Conservation (phyloP, 2,329 filamentous ascomycete species). For the Fusarium dimerum region DNA sequence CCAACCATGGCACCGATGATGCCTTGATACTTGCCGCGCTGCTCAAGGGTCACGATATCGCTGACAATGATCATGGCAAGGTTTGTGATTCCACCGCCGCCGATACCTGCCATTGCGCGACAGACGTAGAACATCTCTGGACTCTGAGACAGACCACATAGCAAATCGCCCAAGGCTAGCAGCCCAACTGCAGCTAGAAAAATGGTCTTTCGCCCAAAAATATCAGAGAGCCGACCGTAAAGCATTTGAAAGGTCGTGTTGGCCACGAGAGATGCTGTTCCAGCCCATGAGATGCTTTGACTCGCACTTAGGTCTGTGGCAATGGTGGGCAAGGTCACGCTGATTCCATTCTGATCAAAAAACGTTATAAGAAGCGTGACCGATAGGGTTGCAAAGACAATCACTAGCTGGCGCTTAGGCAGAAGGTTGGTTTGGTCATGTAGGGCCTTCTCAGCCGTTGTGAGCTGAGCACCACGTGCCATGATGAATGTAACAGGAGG, state of each 20-base stretch:
- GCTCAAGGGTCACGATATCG: constrained; percentile 42
- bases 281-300: constrained; percentile 71
- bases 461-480: too few relatives aligned
- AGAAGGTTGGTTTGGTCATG: too few relatives aligned
- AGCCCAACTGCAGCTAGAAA: constrained; percentile 46
- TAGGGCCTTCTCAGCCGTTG: too few relatives aligned
- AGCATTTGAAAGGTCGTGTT: constrained; percentile 62
- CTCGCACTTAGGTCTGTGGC: constrained; percentile 59
- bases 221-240: constrained; percentile 63
- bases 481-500: too few relatives aligned
- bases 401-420: too few relatives aligned
- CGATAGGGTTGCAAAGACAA: too few relatives aligned
- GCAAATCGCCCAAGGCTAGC: constrained; percentile 50
- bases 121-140: constrained; percentile 50
- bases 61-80: constrained; percentile 52
- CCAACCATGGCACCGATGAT: background rate
- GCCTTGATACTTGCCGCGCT: background rate
- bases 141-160: constrained; percentile 45
- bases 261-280: constrained; percentile 67
- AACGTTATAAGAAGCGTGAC: too few relatives aligned
- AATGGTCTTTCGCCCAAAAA: constrained; percentile 56
- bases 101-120: constrained; percentile 49
- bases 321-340: too few relatives aligned
- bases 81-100: constrained; percentile 49
- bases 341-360: too few relatives aligned